Evolutionary conservation across 768 basidiomycete genomes (phyloP), one percentile per base, ranked within the genome.

Genomic region (Lactarius indigo): DNA sequence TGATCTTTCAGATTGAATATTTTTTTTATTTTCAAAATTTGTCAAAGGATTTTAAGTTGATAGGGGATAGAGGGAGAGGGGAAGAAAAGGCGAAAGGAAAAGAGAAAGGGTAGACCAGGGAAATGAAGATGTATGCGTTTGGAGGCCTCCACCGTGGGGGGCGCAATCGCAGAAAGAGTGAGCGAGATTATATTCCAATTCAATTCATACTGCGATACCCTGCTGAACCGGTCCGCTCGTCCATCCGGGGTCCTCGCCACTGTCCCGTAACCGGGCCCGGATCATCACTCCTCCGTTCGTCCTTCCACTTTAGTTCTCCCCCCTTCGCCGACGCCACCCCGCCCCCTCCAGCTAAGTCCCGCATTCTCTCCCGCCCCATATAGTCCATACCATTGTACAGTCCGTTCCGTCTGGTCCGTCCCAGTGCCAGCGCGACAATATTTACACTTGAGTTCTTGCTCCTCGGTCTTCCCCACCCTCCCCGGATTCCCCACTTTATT

Each of bases 271-370:
- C 12, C 15, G 42, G 68, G 68, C 61, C 68, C 68, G 68, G 65
- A 67, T 67, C 68, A 67, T 66, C 56, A 31, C 26, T 30, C 28
- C 64, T 61, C 68, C 59, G 56, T 67, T 28, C 18, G 5, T 30
- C 41, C 64, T 59, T 55, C 64, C 64, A 39, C 54, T 30, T 59
- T 59, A 8, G 57, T 39, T 57, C 31, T 1, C 28, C 66, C 54
- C 58, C 54, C 35, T 37, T 56, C 59, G 35, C 59, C 59, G 59
- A 68, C 68, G 68, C 68, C 68, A 69, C 68, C 65, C 68, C 64
- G 68, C 59, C 64, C 59, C 64, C 58, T 17, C 28, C 64, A 50
- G 47, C n/a, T 9, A n/a, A 7, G n/a, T 39, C 17, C 30, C 31
- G 6, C 26, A 37, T 44, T 17, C n/a, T 23, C 28, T 23, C 28